Percentiles rank a stretch among this genome's conserved stretches.
Conservation (phyloP, 495 filamentous ascomycete genomes). For the Penicillium egyptiacum region DNA sequence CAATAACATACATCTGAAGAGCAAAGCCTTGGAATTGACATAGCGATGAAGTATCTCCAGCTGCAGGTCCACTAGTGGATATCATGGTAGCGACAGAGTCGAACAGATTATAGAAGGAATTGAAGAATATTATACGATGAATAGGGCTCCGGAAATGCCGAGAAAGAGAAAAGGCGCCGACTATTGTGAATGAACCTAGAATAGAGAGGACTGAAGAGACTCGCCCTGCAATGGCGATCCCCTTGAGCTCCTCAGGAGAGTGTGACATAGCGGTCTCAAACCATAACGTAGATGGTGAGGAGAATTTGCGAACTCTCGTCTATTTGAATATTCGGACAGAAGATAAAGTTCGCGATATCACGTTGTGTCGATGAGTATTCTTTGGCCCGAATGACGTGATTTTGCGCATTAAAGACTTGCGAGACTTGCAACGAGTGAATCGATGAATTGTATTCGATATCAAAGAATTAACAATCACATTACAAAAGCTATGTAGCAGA, state of each 20-base stretch:
- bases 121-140: slow-evolving; percentile 50
- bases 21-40: slow-evolving; percentile 52
- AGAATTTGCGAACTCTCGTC: background rate
- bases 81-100: slow-evolving; percentile 50
- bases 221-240: slow-evolving; percentile 38
- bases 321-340: background rate
- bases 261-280: slow-evolving; percentile 28
- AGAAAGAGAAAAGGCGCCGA: slow-evolving; percentile 38
- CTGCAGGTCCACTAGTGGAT: slow-evolving; percentile 40
- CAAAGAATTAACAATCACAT: background rate
- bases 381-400: slow-evolving; percentile 24
- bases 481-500: background rate
- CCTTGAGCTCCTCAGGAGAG: slow-evolving; percentile 30
- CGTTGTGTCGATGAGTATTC: slow-evolving; percentile 12
- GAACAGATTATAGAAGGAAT: slow-evolving; percentile 47
- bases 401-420: background rate
- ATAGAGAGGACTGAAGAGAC: slow-evolving; percentile 39
- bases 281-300: background rate
- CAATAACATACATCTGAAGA: slow-evolving; percentile 42
- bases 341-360: background rate
- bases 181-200: slow-evolving; percentile 41
- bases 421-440: background rate
- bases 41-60: slow-evolving; percentile 38
- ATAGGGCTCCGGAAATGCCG: slow-evolving; percentile 48
- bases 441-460: background rate